Evolutionary conservation across 2,329 filamentous ascomycete genomes (phyloP).

Genomic region (Fusarium nanum): DNA sequence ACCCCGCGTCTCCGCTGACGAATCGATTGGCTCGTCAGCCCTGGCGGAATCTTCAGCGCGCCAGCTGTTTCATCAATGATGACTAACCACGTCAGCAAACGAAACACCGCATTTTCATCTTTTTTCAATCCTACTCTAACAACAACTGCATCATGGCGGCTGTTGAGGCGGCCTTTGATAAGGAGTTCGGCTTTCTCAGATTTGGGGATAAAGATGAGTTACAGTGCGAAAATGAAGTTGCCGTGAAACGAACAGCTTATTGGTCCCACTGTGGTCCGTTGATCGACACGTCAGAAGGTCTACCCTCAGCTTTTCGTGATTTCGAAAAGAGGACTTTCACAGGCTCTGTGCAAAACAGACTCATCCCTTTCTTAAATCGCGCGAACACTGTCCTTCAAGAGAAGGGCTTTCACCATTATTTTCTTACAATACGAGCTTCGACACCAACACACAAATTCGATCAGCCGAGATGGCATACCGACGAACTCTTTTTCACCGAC

Average conservation of each 20-base stretch:
- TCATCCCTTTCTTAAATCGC: conserved; percentile 57
- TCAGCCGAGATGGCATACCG: conserved; percentile 60
- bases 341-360: conserved; percentile 48
- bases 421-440: conserved; percentile 61
- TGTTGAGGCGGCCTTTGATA: background rate
- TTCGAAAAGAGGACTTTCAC: conserved; percentile 53
- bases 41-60: background rate
- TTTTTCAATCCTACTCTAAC: background rate
- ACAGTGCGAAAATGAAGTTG: background rate
- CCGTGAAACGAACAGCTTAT: conserved; percentile 50
- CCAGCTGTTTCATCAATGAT: background rate
- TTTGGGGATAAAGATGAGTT: background rate
- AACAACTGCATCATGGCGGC: background rate
- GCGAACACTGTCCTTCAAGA: conserved; percentile 52
- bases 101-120: background rate
- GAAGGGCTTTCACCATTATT: conserved; percentile 56
- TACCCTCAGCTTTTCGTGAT: conserved; percentile 54
- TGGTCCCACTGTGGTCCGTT: conserved; percentile 60
- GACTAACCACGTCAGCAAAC: conserved; percentile 8
- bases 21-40: background rate
- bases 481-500: conserved; percentile 59
- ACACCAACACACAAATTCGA: conserved; percentile 58
- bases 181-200: conserved; percentile 24
- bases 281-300: conserved; percentile 31
- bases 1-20: background rate